Evolutionary conservation across 2,329 filamentous ascomycete species (phyloP).

Genomic region (Arthrobotrys iridis): DNA sequence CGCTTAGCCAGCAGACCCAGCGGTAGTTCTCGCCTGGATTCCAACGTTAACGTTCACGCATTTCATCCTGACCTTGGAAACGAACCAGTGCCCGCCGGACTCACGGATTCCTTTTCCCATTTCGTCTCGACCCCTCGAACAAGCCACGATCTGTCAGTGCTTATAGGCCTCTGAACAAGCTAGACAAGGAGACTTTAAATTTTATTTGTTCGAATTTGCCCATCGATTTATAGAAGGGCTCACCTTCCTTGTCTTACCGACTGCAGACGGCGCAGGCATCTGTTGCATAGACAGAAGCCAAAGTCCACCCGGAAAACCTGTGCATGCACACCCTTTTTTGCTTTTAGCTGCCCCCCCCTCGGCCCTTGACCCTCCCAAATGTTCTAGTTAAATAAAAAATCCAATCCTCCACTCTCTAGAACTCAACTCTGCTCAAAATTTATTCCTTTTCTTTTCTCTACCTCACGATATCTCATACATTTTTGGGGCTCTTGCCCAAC

Average conservation of each 20-base stretch:
- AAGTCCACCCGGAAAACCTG: conserved; percentile 40
- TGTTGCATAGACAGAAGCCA: conserved; percentile 27
- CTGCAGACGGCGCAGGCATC: conserved; percentile 31
- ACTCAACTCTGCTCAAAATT: conserved; percentile 27
- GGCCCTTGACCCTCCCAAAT: conserved; percentile 25
- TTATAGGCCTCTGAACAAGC: neutral
- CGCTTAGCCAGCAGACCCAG: conserved; percentile 20
- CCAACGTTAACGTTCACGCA: conserved; percentile 18
- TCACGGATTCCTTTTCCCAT: conserved; percentile 18
- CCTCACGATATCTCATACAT: neutral
- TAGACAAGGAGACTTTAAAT: conserved; percentile 18
- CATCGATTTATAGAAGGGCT: conserved; percentile 24
- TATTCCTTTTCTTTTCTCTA: conserved; percentile 19
- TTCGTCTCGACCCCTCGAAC: conserved; percentile 35
- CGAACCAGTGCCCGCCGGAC: neutral
- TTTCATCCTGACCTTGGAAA: neutral
- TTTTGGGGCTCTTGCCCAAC: conserved; percentile 11
- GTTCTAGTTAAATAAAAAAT: conserved; percentile 51
- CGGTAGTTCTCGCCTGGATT: conserved; percentile 8
- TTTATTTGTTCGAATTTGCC: conserved; percentile 12
- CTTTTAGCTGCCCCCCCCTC: conserved; percentile 43
- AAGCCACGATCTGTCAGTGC: conserved; percentile 8
- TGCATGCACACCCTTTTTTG: conserved; percentile 45
- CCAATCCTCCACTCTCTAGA: conserved; percentile 42
- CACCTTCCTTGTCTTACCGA: conserved; percentile 50